Base-by-base conservation (phyloP, 2,329 filamentous ascomycete species). In the Arthroderma uncinatum region DNA sequence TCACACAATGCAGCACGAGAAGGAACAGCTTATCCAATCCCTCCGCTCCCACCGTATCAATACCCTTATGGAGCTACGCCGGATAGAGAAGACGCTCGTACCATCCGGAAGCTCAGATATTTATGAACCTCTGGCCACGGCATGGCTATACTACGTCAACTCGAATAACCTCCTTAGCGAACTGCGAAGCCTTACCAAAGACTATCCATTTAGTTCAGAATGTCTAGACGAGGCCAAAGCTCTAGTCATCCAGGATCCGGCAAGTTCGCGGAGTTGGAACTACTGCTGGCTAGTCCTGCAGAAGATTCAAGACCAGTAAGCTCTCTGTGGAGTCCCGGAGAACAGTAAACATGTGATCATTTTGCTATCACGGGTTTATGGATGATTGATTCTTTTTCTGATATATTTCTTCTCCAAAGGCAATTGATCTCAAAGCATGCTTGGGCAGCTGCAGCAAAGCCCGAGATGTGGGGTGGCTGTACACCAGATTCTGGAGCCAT, bases 231-330 rank as follows among this genome's bases (percentile, higher is more conserved):
- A 87, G 64, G 85, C 85, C 0, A 83, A 85, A 64, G 70, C 73
- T 57, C 75, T 83, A 21, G 85, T 89, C 2, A 76, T 79, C 56
- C 74, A 72, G 28, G 86, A 89, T 61, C 83, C 84, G 0, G 73
- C 78, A 16, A 85, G 82, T 61, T 83, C 82, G 63, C 78, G 82
- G 23, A 88, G 84, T 66, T 89, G 86, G 85, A 90, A 89, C 66
- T 76, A 86, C 63, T 86, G 84, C 42, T 89, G 86, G 85, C 72
- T 89, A 48, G 82, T 86, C 33, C 72, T 89, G 8, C 73, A 73
- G 42, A 87, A 87, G 68, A 82, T 88, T 54, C 75, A 78, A 21
- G 79, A 82, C 57, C 82, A 84, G 83, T 85, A 73, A 69, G 80
- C 75, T 54, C 21, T 47, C 34, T 40, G 19, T 50, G 16, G 28